These are phyloP conservation scores for Candida vartiovaarae DNA, from an alignment of 805 yeast species.

Conservation along the genomic window DNA sequence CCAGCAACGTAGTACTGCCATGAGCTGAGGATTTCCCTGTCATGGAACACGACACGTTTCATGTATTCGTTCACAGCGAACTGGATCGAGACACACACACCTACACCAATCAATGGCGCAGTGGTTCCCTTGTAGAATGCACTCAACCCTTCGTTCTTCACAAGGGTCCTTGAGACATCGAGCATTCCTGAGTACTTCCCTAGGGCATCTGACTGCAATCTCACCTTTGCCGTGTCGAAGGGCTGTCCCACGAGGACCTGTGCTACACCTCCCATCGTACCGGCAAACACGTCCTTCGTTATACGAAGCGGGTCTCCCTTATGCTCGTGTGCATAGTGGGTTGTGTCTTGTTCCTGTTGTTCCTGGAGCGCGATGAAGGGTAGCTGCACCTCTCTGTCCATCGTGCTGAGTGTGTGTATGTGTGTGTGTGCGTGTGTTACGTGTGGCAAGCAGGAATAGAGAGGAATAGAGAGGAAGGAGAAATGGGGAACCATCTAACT, in stretches of 20 bases:
- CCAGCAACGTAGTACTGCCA: slow-evolving; percentile 79
- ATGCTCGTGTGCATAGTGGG: not conserved
- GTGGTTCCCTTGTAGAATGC: slow-evolving; percentile 93
- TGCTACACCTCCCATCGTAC: slow-evolving; percentile 93
- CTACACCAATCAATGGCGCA: slow-evolving; percentile 90
- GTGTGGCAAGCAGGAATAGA: no score
- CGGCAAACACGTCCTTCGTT: slow-evolving; percentile 42
- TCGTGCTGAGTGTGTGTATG: no score
- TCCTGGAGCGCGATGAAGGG: no score
- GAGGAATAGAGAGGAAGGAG: no score
- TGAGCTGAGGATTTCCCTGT: slow-evolving; percentile 35
- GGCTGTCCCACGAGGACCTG: slow-evolving; percentile 97
- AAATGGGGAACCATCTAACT: no score
- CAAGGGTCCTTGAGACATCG: slow-evolving; percentile 68
- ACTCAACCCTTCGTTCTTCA: slow-evolving; percentile 71
- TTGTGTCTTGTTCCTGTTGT: no score
- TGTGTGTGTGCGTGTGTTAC: no score
- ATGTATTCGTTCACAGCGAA: slow-evolving; percentile 91
- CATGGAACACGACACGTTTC: slow-evolving; percentile 64
- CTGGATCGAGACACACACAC: slow-evolving; percentile 94
- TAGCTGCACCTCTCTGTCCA: no score
- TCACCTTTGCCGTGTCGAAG: slow-evolving; percentile 89
- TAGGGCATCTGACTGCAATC: slow-evolving; percentile 81
- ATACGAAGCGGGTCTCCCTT: slow-evolving; percentile 16
- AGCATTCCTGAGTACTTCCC: slow-evolving; percentile 68